Evolutionary conservation across 192 early-diverging fungal genomes (phyloP), one percentile per base, ranked within the genome.

Genomic region (Coemansia sp.): DNA sequence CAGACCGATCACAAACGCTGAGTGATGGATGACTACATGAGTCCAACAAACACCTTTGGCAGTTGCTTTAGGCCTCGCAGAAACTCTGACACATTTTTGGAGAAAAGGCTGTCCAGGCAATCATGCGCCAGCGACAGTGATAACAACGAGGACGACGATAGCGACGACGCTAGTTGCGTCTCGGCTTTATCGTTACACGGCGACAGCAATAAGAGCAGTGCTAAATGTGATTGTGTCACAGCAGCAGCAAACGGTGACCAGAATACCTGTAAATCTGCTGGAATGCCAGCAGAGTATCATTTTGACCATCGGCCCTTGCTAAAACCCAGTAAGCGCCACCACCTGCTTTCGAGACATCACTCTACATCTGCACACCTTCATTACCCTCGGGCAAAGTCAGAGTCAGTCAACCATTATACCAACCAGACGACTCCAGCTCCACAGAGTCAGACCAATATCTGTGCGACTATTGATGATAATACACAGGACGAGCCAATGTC

Each of bases 401-500:
- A 54, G 20, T 42, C 33, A 13, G 27, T 40, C n/a, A 27, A 36
- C 20, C 8, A 25, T 25, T 10, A 13, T 25, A 25, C 3, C 20
- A 48, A 48, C n/a, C n/a, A n/a, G n/a, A n/a, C 23, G 9, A 36
- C 34, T 5, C 2, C 45, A 22, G 41, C 23, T 25, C 23, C 45
- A 5, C 45, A 48, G 45, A 1, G 23, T 8, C 19, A 45, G 0
- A 41, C 57, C 20, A 54, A 50, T 41, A 61, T 67, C 61, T 40
- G 63, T n/a, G 70, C 58, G 23, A 41, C 76, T 3, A 69, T 73
- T 22, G 59, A 50, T 19, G 38, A 63, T 30, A 79, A 79, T 41
- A 66, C 70, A 13, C 76, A 73, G 20, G 57, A 69, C 6, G 76
- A 69, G 50, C 76, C 76, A 31, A 79, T 79, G 76, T 73, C 76